These are phyloP conservation scores for Scutellaria galericulata DNA, from an alignment of 257 asterid genomes.

Conservation along the genomic window DNA sequence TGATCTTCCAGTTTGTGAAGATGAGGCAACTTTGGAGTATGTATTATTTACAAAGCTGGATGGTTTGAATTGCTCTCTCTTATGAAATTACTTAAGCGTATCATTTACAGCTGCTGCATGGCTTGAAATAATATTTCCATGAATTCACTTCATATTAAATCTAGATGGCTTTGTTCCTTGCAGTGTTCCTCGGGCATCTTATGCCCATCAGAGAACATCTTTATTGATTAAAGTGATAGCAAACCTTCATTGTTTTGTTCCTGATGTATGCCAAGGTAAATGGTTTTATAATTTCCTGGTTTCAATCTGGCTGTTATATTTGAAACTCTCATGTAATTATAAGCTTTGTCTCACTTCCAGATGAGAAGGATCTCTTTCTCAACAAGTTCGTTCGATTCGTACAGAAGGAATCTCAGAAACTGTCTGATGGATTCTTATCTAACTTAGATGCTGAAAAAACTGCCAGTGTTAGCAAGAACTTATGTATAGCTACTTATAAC, in stretches of 20 bases:
- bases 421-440: slow-evolving; percentile 49
- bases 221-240: slow-evolving; percentile 92
- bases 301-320: slow-evolving; percentile 22
- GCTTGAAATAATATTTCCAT: slow-evolving; percentile 37
- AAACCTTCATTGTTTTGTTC: slow-evolving; percentile 95
- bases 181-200: slow-evolving; percentile 74
- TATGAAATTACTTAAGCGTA: slow-evolving; percentile 33
- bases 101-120: slow-evolving; percentile 49
- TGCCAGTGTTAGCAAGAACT: slow-evolving; percentile 62
- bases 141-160: slow-evolving; percentile 30
- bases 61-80: slow-evolving; percentile 45
- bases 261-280: slow-evolving; percentile 91
- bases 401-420: slow-evolving; percentile 57
- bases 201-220: slow-evolving; percentile 90
- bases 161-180: slow-evolving; percentile 44
- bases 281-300: slow-evolving; percentile 12
- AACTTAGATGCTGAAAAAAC: slow-evolving; percentile 58
- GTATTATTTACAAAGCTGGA: slow-evolving; percentile 55
- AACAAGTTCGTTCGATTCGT: slow-evolving; percentile 72
- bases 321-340: slow-evolving; percentile 21
- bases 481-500: slow-evolving; percentile 50
- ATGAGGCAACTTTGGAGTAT: slow-evolving; percentile 77
- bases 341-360: slow-evolving; percentile 53
- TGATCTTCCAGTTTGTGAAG: slow-evolving; percentile 77
- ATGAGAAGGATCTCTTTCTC: slow-evolving; percentile 95